Evolutionary conservation across 2,329 filamentous ascomycete genomes (phyloP), one percentile per base, ranked within the genome.

Genomic region (Cladosporium austrohemisphaericum): DNA sequence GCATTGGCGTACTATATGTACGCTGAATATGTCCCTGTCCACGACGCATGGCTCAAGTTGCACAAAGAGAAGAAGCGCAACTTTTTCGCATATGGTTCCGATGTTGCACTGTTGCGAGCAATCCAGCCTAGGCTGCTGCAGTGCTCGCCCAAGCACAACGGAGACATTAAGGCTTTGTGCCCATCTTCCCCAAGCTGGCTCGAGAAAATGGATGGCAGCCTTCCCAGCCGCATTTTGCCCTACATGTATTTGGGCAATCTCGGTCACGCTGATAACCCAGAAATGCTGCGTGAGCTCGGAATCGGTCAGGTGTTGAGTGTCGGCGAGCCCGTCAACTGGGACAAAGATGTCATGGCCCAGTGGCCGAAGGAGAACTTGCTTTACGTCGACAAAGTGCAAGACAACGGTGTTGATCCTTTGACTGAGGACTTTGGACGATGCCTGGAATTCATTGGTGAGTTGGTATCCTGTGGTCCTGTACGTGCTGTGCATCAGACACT

Each of bases 241-340:
- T 96, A 97, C 64, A 90, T 98, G 84, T 98, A 98, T 64, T 79
- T 98, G 10, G 93, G 93, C 1, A 97, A 97, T 60, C 76, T 97
- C 13, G 83, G 81, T 0, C 93, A 98, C 65, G 93, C 93, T 6
- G 97, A 97, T 64, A 97, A 97, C 59, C 88, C 91, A 0, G 86
- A 88, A 48, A 72, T 98, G 25, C 71, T 98, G 25, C 78, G 76
- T 54, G 81, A 84, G 36, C 71, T 98, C 52, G 92, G 92, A 0
- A 95, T 98, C 52, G 79, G 77, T 11, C 88, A 94, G 60, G 84
- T 98, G 35, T 74, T 98, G 22, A 96, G 91, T 60, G 90, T 98
- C 23, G 93, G 93, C 2, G 93, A 98, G 72, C 84, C 84, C 2
- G 81, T 93, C 1, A 82, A 81, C 56, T 97, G 93, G 93, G 76